These are phyloP conservation scores for Aspergillus texensis DNA, from an alignment of 2,329 filamentous ascomycete species.

Conservation along the genomic window DNA sequence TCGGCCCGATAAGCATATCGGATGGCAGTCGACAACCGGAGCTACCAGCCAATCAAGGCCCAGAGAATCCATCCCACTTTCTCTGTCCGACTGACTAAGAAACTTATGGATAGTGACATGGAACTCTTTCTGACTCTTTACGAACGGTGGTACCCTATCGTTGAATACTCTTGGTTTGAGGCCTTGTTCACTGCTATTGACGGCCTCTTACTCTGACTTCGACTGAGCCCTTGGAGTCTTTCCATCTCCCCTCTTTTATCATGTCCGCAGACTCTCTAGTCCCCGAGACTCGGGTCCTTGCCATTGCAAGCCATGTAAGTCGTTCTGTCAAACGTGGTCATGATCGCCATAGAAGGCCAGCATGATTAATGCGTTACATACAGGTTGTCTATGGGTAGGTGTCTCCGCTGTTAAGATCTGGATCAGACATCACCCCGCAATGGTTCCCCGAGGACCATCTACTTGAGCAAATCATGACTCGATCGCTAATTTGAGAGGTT, in stretches of 20 bases:
- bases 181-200: neutral
- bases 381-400: constrained; percentile 41
- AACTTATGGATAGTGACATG: neutral
- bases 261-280: constrained; percentile 47
- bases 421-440: neutral
- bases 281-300: constrained; percentile 72
- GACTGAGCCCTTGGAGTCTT: constrained; percentile 4
- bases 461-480: neutral
- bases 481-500: constrained; percentile 20
- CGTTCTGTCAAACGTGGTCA: neutral
- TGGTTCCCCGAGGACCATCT: neutral
- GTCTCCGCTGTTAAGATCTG: constrained; percentile 1
- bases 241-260: constrained; percentile 10
- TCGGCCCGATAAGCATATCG: neutral
- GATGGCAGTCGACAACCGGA: neutral
- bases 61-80: constrained; percentile 1
- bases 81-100: constrained; percentile 1
- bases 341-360: neutral
- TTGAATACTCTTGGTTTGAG: neutral
- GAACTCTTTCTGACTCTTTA: neutral
- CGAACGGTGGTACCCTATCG: neutral
- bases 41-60: neutral
- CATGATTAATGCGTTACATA: neutral
- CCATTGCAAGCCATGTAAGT: constrained; percentile 89
- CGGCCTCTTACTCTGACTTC: neutral